A percentile compares a stretch with the other conserved stretches of the same genome.
phyloP scores from a whole-genome alignment of 2,329 filamentous ascomycete genomes.

The Leptographium galeiforme region DNA sequence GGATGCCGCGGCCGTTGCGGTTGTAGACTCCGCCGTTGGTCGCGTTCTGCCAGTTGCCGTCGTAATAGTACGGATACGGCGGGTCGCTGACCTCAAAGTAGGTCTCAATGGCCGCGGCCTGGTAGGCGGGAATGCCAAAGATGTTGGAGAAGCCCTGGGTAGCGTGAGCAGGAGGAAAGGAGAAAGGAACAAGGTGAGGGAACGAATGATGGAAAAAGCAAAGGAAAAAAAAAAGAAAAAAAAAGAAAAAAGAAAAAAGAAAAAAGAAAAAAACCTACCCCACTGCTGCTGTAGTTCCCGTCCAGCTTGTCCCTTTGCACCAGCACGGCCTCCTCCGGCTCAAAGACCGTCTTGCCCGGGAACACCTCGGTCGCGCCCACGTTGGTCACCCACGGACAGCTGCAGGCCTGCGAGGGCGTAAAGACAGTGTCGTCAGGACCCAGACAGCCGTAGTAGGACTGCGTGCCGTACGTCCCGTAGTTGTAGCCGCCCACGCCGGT shows the following conservation, averaged over 20 bases:
- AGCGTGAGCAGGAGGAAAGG: not conserved
- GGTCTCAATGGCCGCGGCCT: constrained; percentile 24
- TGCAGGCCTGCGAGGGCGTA: constrained; percentile 5
- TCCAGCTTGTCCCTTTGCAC: not conserved
- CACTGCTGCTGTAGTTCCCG: constrained; percentile 1
- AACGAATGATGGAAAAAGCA: not conserved
- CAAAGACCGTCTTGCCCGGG: constrained; percentile 19
- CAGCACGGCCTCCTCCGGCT: constrained; percentile 8
- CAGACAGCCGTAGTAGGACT: constrained; percentile 7
- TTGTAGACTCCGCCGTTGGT: constrained; percentile 13
- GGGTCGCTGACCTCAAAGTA: not conserved
- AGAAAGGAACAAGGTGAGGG: no score
- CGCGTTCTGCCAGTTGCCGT: constrained; percentile 12
- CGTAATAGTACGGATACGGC: constrained; percentile 26
- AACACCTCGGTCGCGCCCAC: constrained; percentile 35
- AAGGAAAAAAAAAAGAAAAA: not conserved
- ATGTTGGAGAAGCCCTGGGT: constrained; percentile 31
- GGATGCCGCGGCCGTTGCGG: constrained; percentile 12
- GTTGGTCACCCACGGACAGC: constrained; percentile 33
- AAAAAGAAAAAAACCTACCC: not conserved
- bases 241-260: not conserved
- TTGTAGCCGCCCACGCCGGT: constrained; percentile 27
- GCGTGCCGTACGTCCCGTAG: constrained; percentile 27
- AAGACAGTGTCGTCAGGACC: constrained; percentile 11
- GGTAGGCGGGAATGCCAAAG: constrained; percentile 28